Conservation (phyloP, 352 stramenopile species). For the Thalassiosira sp. region DNA sequence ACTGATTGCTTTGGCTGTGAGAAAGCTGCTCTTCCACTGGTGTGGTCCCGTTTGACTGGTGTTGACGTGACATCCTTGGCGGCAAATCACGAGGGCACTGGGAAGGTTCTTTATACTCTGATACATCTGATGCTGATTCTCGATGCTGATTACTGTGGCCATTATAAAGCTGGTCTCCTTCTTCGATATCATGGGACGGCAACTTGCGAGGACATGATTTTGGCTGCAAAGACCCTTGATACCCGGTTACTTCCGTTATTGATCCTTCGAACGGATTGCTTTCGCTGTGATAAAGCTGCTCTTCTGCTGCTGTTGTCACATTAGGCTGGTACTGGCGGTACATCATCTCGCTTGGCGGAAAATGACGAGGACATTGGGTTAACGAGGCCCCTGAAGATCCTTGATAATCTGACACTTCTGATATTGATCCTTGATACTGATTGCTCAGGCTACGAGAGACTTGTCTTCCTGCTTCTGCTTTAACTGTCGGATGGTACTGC, state of each 20-base stretch:
- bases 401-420: constrained; percentile 7
- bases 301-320: not conserved
- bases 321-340: not conserved
- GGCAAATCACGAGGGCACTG: constrained; percentile 22
- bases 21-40: not conserved
- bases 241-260: not conserved
- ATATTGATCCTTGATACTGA: constrained; percentile 16
- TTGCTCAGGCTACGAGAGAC: not conserved
- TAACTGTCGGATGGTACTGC: not conserved
- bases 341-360: constrained; percentile 12
- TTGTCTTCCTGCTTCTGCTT: not conserved
- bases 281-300: not conserved
- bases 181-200: not conserved
- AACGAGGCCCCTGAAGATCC: constrained; percentile 4
- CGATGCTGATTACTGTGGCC: not conserved
- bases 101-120: constrained; percentile 3
- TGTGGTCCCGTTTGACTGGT: not conserved
- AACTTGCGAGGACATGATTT: not conserved
- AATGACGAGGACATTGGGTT: constrained; percentile 19
- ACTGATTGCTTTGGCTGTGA: not conserved
- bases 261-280: not conserved
- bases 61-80: constrained; percentile 3
- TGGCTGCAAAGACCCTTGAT: not conserved
- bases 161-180: not conserved
- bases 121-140: constrained; percentile 15